Base-by-base conservation (phyloP, 805 yeast species). In the Kluyveromyces nonfermentans region DNA sequence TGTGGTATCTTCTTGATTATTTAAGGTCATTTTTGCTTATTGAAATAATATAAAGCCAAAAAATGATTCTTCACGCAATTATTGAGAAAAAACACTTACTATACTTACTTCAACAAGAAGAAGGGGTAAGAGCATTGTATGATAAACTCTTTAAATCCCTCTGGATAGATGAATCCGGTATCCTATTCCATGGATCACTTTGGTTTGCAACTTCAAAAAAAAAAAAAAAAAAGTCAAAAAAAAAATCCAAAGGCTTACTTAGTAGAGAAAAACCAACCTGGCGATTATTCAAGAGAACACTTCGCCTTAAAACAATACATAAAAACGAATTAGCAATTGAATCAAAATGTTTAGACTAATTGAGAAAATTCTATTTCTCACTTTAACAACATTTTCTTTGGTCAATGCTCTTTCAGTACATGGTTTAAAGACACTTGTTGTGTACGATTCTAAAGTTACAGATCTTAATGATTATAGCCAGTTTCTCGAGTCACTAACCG, bases 1-100 rank as follows among this genome's bases (percentile, higher is more conserved):
- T 6, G 77, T 75, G 57, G 62, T 5, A 66, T 63, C 67, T 61
- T 65, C 34, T 10, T 47, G 33, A 9, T 42, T 19, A 6, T 45
- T 46, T 7, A 20, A 15, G 15, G 44, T 46, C 48, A 42, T 46
- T 18, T 31, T 18, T 41, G 41, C 30, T 33, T 10, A 34, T 28
- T 6, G 30, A 25, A 10, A 25, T 25, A 25, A 25, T 14, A 10
- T 25, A 2, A 10, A 25, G 7, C 12, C 12, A 4, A 25, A 6
- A 25, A 25, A 25, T 4, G 4, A 14, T 6, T 6, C 28, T 9
- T 14, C 30, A n/a, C n/a, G n/a, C n/a, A n/a, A n/a, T n/a, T n/a
- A n/a, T n/a, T n/a, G n/a, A n/a, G n/a, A n/a, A n/a, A n/a, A n/a
- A n/a, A n/a, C n/a, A n/a, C n/a, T n/a, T n/a, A n/a, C n/a, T n/a